Evolutionary conservation across 352 stramenopile genomes (phyloP), one percentile per base, ranked within the genome.

Genomic region (Phytopythium mirpurense): DNA sequence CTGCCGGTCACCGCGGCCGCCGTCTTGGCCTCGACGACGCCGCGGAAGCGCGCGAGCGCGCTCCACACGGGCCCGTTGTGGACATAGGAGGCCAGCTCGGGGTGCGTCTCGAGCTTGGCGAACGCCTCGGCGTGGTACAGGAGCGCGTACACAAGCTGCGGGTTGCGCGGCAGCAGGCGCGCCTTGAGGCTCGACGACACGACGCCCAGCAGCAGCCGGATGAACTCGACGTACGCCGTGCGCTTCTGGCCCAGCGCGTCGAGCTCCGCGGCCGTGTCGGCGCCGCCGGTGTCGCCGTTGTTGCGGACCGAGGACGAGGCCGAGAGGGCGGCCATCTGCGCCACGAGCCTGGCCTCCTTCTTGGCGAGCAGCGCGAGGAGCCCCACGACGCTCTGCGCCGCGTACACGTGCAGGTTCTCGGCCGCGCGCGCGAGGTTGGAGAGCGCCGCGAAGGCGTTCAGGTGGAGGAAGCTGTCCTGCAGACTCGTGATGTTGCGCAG

Each of bases 111-210:
- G 56, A 93, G 56, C 15, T 48, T 57, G 11, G 57, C 34, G 44
- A 93, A 88, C 21, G 78, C 82, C 19, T 82, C 69, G 5, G 74
- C 71, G 21, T 74, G 75, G 52, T 93, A 85, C 29, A 93, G 48
- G 12, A 93, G 58, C 29, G 80, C 84, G 84, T 90, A 93, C 83
- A 93, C 91, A 73, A 93, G 76, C 68, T 93, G 83, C 15, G 83
- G 79, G 49, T 93, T 93, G 18, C 76, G 67, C 12, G 78, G 79
- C 54, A 93, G 47, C 42, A 89, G 51, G 35, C 74, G 72, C 1
- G 72, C 31, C 66, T 89, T 88, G 29, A 90, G 56, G 51, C 75
- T 86, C 6, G 78, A 80, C 27, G 73, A 83, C 43, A 88, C 64
- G 35, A 90, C 59, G 10, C 74, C 78, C 19, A 93, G 66, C 16